Evolutionary conservation across 345 rosid genomes (phyloP).

Genomic region (Geranium brycei): DNA sequence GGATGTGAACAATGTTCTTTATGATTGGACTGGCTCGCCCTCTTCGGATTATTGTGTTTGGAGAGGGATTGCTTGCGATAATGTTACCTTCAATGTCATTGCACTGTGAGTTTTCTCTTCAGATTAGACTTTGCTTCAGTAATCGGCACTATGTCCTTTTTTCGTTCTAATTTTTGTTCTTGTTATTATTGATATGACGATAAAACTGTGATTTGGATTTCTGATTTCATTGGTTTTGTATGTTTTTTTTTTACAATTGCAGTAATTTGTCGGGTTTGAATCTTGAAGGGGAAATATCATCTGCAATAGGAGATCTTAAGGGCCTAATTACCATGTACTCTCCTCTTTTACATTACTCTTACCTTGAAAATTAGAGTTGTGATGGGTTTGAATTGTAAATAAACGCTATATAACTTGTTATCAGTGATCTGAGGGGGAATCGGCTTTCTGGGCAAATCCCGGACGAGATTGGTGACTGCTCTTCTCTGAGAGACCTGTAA

Average conservation of each 20-base stretch:
- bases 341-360: background rate
- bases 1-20: constrained; percentile 79
- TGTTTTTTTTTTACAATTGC: constrained; percentile 16
- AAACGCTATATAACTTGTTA: constrained; percentile 5
- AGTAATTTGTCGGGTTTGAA: constrained; percentile 85
- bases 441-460: constrained; percentile 86
- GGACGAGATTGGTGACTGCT: constrained; percentile 92
- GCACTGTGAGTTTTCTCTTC: constrained; percentile 39
- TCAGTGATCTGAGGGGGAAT: constrained; percentile 70
- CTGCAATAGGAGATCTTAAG: constrained; percentile 76
- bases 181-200: background rate
- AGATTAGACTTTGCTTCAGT: constrained; percentile 16
- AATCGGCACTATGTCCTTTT: constrained; percentile 1
- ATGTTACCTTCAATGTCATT: constrained; percentile 66
- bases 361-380: background rate
- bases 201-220: background rate
- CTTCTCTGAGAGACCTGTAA: constrained; percentile 63
- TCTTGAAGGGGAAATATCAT: constrained; percentile 88
- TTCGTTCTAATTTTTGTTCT: constrained; percentile 1
- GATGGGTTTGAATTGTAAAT: background rate
- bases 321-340: constrained; percentile 50
- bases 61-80: constrained; percentile 84
- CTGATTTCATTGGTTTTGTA: background rate
- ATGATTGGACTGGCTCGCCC: constrained; percentile 71
- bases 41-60: constrained; percentile 79